Base-by-base conservation (phyloP, 805 yeast species). In the Wickerhamomyces queroliae region DNA sequence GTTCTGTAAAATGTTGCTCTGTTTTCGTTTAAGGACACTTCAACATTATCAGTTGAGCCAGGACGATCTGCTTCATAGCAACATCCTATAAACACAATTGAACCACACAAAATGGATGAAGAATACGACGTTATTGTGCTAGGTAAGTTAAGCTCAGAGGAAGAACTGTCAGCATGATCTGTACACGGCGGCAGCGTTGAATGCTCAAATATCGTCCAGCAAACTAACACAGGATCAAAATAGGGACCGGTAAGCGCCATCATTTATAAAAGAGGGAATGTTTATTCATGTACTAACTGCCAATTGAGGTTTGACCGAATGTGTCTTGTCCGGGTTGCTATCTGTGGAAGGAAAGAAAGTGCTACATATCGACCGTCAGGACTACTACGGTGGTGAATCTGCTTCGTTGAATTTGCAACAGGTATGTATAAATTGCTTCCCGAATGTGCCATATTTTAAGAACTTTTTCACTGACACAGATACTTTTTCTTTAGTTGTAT, bases 281-380 rank as follows among this genome's bases (percentile, higher is more conserved):
- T 11, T 28, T 3, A n/a, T 15, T 7, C 10, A 37, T 11, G 6
- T 13, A 25, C 28, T 25, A 25, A 25, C 30, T 6, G 15, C n/a
- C 5, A 6, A 17, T 17, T 17, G 78, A 44, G 99, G 99, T n/a
- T 74, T 93, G 48, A 91, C 97, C 34, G 99, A 93, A 63, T 93
- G 99, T 69, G 83, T 93, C 44, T 74, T 93, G 33, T 88, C 96
- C 1, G 99, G 99, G 3, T 66, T 93, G 38, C 72, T 93, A 34
- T 88, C 97, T 9, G 96, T 91, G n/a, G 98, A 93, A 57, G 98
- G 98, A 46, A 91, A 93, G 70, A 93, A 93, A 59, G 98, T 93
- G 7, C 73, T 93, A 41, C 99, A 93, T 65, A 89, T 93, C 46
- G 99, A 93, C 62, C 82, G 89, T 53, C 97, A 93, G 64, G 95